A percentile compares a stretch with the other conserved stretches of the same genome.
phyloP scores from a whole-genome alignment of 306 rosid species.

The Acacia crassicarpa region DNA sequence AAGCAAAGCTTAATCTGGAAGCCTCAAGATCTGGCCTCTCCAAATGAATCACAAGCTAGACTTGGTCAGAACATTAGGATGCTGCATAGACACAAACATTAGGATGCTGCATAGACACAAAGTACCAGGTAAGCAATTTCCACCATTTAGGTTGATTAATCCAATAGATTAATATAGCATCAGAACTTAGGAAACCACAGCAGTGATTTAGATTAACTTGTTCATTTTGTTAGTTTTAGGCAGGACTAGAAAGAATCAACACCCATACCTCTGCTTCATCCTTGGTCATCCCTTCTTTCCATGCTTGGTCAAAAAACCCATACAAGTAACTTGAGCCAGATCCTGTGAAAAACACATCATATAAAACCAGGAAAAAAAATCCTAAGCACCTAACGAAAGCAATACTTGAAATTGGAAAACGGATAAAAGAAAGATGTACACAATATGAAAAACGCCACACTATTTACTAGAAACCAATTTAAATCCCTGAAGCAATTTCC shows the following conservation, averaged over 20 bases:
- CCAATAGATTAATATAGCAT: background rate
- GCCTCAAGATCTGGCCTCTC: too few species aligned
- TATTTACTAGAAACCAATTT: background rate
- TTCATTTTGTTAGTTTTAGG: background rate
- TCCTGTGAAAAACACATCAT: conserved; percentile 53
- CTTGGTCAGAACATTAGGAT: too few species aligned
- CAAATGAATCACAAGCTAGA: too few species aligned
- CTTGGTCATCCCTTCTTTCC: conserved; percentile 97
- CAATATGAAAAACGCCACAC: background rate
- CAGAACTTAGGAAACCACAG: background rate
- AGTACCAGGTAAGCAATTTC: background rate
- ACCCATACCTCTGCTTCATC: conserved; percentile 94
- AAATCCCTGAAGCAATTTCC: background rate
- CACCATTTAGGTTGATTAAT: background rate
- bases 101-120: background rate
- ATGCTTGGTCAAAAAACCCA: conserved; percentile 94
- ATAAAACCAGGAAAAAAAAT: conserved; percentile 17
- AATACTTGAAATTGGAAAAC: background rate
- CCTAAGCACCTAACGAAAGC: background rate
- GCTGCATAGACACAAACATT: too few species aligned
- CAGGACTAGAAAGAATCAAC: conserved; percentile 19
- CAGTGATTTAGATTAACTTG: background rate
- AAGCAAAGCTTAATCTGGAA: too few species aligned
- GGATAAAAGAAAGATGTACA: background rate
- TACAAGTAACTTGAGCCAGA: conserved; percentile 98